A percentile compares a stretch with the other conserved stretches of the same genome.
Conservation (phyloP, 371 early-diverging fungal genomes). For the Neoconidiobolus thromboides region DNA sequence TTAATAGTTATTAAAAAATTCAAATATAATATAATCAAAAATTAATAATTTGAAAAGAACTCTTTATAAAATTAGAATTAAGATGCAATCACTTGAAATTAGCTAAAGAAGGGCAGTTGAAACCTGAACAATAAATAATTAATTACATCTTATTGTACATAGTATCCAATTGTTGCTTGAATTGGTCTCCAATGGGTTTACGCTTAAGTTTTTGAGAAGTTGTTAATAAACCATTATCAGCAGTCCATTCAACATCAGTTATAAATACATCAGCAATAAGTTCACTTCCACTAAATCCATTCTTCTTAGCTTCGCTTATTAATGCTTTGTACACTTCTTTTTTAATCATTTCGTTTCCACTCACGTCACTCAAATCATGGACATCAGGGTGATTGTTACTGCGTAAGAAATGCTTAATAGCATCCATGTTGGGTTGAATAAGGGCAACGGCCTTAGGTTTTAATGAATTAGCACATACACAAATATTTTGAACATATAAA, state of each 20-base stretch:
- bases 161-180: conserved; percentile 29
- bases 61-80: too few species aligned
- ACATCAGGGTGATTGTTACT: conserved; percentile 6
- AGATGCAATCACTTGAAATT: too few species aligned
- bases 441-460: conserved; percentile 41
- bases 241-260: conserved; percentile 69
- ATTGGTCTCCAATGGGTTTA: conserved; percentile 41
- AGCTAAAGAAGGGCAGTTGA: too few species aligned
- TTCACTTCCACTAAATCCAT: conserved; percentile 52
- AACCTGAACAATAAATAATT: neutral
- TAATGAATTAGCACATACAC: conserved; percentile 66
- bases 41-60: too few species aligned
- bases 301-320: conserved; percentile 24
- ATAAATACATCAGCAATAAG: conserved; percentile 42
- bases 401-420: conserved; percentile 16
- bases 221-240: conserved; percentile 68
- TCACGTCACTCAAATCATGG: conserved; percentile 21
- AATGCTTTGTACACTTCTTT: conserved; percentile 23
- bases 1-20: too few species aligned
- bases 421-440: conserved; percentile 15
- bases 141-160: conserved; percentile 1
- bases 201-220: conserved; percentile 90
- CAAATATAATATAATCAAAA: too few species aligned
- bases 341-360: conserved; percentile 19
- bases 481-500: conserved; percentile 56